These are phyloP conservation scores for Suillus bovinus DNA, from an alignment of 768 basidiomycete genomes.

Conservation along the genomic window DNA sequence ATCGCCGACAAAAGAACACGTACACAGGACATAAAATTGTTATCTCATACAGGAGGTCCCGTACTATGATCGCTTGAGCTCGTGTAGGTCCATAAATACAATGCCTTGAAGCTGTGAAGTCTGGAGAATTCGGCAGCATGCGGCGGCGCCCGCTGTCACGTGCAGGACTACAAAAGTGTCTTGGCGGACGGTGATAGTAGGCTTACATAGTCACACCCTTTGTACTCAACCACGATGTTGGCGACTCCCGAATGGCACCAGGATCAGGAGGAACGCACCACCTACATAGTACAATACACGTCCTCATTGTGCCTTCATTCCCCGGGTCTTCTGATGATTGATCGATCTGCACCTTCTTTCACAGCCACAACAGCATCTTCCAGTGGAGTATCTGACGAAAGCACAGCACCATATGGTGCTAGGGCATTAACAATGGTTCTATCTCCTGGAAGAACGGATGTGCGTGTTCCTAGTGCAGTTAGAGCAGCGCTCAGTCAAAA, in stretches of 20 bases:
- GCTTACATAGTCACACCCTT: slow-evolving; percentile 12
- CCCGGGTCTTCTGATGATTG: slow-evolving; percentile 38
- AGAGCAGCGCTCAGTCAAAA: slow-evolving; percentile 30
- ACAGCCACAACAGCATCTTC: slow-evolving; percentile 32
- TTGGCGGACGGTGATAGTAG: background rate
- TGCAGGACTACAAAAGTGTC: background rate
- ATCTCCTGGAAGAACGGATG: slow-evolving; percentile 53
- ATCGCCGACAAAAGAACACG: background rate
- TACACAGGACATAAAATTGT: background rate
- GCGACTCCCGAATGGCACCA: slow-evolving; percentile 56
- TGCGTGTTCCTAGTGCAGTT: slow-evolving; percentile 38
- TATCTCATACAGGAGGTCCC: background rate
- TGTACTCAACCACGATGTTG: slow-evolving; percentile 39
- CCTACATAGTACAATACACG: slow-evolving; percentile 48
- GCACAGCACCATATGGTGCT: slow-evolving; percentile 42
- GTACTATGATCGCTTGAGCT: too few relatives aligned
- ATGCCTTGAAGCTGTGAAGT: background rate
- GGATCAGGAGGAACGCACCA: slow-evolving; percentile 49
- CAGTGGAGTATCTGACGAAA: background rate
- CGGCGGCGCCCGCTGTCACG: background rate
- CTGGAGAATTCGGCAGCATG: too few relatives aligned
- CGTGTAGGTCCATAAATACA: background rate
- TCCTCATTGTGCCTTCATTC: slow-evolving; percentile 49
- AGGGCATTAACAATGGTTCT: slow-evolving; percentile 61
- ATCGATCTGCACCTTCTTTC: slow-evolving; percentile 38